Base-by-base conservation (phyloP, 2,329 filamentous ascomycete genomes). In the Simplicillium aogashimaense region DNA sequence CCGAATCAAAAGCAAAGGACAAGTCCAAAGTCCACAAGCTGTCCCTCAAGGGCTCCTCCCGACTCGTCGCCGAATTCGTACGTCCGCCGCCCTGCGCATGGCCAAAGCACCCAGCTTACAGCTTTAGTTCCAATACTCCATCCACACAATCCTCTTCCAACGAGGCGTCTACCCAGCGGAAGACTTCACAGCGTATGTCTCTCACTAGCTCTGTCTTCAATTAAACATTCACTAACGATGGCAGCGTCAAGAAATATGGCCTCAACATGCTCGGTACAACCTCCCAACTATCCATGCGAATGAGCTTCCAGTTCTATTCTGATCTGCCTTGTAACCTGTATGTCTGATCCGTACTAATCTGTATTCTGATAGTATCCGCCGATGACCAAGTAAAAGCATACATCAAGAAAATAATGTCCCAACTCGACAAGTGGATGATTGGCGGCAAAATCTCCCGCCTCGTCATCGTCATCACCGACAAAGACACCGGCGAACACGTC, bases 341-440 rank as follows among this genome's bases (percentile, higher is more conserved):
- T n/a, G n/a, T n/a, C 32, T 15, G 25, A 25, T 10, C 14, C 13
- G 10, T 12, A 11, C 29, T 25, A 15, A 12, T 20, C 10, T 17
- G 13, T 5, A 1, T 25, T 13, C 8, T n/a, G n/a, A 43, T 57
- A 81, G 89, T 97, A 38, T 94, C 90, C 28, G 79, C 88, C 47
- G 92, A 98, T 60, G 92, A 97, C 68, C 90, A 98, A 66, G 92
- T 98, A 58, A 94, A 95, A 65, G 87, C 89, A 28, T 98, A 98
- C 66, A 94, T 98, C 71, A 95, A 95, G 65, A 95, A 94, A 66
- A 97, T 98, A 67, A 98, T 95, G 89, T 82, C 81, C 20, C 92
- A 98, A 64, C 78, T 98, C 43, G 90, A 94, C 67, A 87, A 86
- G 59, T 98, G 92, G 92, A 97, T 97, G 88, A 74, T 88, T 39